Evolutionary conservation across 2,329 filamentous ascomycete genomes (phyloP).

Genomic region (Lachnellula cervina): DNA sequence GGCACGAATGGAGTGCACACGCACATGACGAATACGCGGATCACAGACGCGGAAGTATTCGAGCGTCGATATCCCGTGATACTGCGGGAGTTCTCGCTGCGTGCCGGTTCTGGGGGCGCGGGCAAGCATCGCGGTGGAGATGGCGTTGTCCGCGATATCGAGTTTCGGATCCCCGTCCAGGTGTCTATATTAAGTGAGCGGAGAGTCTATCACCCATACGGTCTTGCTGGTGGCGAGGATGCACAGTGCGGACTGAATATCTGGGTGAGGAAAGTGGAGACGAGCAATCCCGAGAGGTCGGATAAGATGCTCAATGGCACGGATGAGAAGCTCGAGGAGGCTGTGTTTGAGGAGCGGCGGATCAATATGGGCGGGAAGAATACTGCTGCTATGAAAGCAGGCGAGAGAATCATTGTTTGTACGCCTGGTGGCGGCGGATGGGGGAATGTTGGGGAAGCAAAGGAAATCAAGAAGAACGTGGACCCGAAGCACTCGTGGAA

Average conservation of each 20-base stretch:
- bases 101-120: constrained; percentile 56
- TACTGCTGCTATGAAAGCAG: constrained; percentile 68
- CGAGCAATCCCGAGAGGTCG: constrained; percentile 46
- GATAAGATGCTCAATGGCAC: constrained; percentile 31
- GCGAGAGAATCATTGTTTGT: constrained; percentile 71
- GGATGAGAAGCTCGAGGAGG: constrained; percentile 30
- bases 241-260: constrained; percentile 76
- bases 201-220: constrained; percentile 73
- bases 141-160: constrained; percentile 73
- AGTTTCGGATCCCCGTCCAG: constrained; percentile 73
- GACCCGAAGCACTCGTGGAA: constrained; percentile 60
- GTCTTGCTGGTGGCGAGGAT: constrained; percentile 76
- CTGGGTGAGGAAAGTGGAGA: constrained; percentile 73
- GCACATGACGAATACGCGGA: constrained; percentile 83
- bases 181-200: constrained; percentile 75
- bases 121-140: constrained; percentile 70
- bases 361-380: constrained; percentile 79
- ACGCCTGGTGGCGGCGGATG: constrained; percentile 79
- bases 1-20: constrained; percentile 58
- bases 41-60: constrained; percentile 76
- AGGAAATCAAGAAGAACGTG: constrained; percentile 41
- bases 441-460: constrained; percentile 57
- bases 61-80: constrained; percentile 73
- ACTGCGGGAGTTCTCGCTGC: constrained; percentile 63
- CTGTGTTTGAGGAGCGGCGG: constrained; percentile 50